These are phyloP conservation scores for Pleomassaria siparia DNA, from an alignment of 2,329 filamentous ascomycete genomes.

Conservation along the genomic window DNA sequence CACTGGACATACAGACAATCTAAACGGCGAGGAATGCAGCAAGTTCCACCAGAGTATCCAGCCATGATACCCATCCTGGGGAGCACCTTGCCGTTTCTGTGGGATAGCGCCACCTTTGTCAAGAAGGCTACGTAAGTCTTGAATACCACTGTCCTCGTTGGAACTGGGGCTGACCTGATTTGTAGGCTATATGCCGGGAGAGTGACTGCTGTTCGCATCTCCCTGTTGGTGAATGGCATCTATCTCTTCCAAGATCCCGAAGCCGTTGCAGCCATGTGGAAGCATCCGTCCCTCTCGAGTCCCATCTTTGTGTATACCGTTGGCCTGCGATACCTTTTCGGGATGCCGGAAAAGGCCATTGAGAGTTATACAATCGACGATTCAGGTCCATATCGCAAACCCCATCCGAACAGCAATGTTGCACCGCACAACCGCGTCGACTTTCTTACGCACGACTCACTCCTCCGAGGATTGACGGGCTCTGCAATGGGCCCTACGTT, in stretches of 20 bases:
- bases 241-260: constrained; percentile 4
- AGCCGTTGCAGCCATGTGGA: constrained; percentile 4
- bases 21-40: too few relatives aligned
- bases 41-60: too few relatives aligned
- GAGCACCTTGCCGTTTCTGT: too few relatives aligned
- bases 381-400: constrained; percentile 5
- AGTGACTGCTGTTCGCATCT: background rate
- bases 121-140: too few relatives aligned
- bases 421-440: constrained; percentile 2
- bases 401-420: constrained; percentile 3
- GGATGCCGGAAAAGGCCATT: constrained; percentile 4
- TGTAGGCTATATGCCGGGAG: constrained; percentile 4
- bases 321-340: constrained; percentile 5
- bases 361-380: constrained; percentile 5
- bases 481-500: constrained; percentile 3
- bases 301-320: constrained; percentile 2
- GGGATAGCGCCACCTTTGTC: too few relatives aligned
- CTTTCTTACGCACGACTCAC: constrained; percentile 23
- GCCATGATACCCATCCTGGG: too few relatives aligned
- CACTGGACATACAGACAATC: too few relatives aligned
- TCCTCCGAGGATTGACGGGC: constrained; percentile 2
- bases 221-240: background rate
- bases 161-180: too few relatives aligned
- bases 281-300: constrained; percentile 2
- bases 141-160: too few relatives aligned